These are phyloP conservation scores for Hyaloperonospora brassicae DNA, from an alignment of 352 stramenopile species.

Conservation along the genomic window DNA sequence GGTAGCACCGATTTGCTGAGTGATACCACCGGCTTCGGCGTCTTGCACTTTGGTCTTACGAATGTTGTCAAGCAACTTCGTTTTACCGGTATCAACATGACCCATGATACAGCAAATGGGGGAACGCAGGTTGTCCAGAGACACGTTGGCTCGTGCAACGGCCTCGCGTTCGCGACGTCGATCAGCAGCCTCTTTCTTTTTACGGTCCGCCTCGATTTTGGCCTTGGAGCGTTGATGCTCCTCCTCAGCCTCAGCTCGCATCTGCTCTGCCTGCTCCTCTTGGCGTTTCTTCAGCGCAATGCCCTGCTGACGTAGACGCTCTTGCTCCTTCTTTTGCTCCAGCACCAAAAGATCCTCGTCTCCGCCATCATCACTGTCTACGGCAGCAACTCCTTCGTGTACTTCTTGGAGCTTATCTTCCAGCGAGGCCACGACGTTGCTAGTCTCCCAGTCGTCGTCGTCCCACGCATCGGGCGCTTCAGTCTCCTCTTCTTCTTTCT, in stretches of 20 bases:
- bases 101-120: conserved; percentile 99
- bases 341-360: conserved; percentile 92
- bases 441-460: conserved; percentile 77
- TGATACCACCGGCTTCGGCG: conserved; percentile 93
- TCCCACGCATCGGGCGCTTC: conserved; percentile 77
- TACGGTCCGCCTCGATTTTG: conserved; percentile 74
- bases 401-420: conserved; percentile 69
- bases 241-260: conserved; percentile 49
- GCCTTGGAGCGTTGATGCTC: conserved; percentile 77
- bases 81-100: conserved; percentile 98
- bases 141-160: conserved; percentile 78
- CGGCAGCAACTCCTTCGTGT: conserved; percentile 26
- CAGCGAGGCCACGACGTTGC: conserved; percentile 64
- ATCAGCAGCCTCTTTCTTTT: conserved; percentile 70
- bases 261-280: conserved; percentile 70
- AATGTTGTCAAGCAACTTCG: conserved; percentile 99
- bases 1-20: conserved; percentile 95
- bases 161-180: conserved; percentile 65
- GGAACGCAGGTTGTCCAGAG: conserved; percentile 91
- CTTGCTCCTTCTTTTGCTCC: conserved; percentile 91
- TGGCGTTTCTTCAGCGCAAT: conserved; percentile 94
- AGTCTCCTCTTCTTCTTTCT: conserved; percentile 37
- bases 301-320: conserved; percentile 85
- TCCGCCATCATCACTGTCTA: conserved; percentile 57
- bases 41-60: conserved; percentile 97